Conservation (phyloP, 768 basidiomycete species). For the Trametes coccinea region DNA sequence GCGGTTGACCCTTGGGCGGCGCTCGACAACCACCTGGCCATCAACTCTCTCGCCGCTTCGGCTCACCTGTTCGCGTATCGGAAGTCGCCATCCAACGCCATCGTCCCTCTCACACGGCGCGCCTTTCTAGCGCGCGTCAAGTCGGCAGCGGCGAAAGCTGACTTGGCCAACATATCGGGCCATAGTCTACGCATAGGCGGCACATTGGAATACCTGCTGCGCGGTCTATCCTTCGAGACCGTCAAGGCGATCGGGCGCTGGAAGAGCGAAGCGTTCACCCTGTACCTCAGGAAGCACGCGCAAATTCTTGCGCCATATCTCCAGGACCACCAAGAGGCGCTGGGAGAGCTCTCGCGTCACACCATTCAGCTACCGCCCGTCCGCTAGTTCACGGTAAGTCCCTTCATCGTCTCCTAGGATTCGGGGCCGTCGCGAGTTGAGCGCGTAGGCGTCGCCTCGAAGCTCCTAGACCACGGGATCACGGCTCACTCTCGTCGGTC, state of each 20-base stretch:
- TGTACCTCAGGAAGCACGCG: constrained; percentile 35
- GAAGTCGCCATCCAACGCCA: no score
- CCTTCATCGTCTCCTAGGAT: not conserved
- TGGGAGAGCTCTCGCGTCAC: not conserved
- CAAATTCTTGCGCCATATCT: constrained; percentile 23
- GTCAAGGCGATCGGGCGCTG: constrained; percentile 38
- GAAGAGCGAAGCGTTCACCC: constrained; percentile 33
- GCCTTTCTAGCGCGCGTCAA: no score
- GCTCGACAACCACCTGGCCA: no score
- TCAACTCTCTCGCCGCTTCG: no score
- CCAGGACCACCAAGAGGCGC: not conserved
- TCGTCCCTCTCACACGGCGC: no score
- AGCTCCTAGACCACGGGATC: not conserved
- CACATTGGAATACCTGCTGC: not conserved
- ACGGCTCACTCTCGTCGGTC: no score
- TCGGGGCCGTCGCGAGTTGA: not conserved
- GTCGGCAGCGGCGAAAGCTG: no score
- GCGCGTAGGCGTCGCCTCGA: not conserved
- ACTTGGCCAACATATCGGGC: not conserved
- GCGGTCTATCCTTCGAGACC: constrained; percentile 31
- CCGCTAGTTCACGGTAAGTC: not conserved
- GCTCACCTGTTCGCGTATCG: no score
- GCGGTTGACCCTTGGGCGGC: no score
- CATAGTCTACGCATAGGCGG: not conserved
- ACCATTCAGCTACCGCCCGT: not conserved